Evolutionary conservation across 441 rosid species (phyloP), one percentile per base, ranked within the genome.

Genomic region (Gossypium gossypioides): DNA sequence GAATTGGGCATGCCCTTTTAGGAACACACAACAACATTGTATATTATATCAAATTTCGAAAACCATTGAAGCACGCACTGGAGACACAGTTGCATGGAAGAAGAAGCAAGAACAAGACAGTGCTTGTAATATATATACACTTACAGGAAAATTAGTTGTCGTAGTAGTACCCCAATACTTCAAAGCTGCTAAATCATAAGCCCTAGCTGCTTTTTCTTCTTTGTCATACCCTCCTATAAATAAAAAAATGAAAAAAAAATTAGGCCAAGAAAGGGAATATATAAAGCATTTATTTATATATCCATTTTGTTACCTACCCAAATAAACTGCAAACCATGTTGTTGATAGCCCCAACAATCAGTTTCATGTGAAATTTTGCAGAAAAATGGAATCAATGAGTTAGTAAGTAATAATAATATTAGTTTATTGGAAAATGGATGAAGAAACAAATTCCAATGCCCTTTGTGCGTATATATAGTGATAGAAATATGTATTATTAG

Each of bases 141-240:
- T 77, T 74, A 87, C 94, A 0, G 91, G 87, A 57, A 86, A 87
- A 79, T 89, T 89, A 44, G 94, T 89, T 3, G 91, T 86, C 44
- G 91, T 85, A 27, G 90, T 84, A 13, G 89, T 81, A 19, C 91
- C 91, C 94, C 91, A 87, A 69, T 89, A 89, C 71, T 89, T 89
- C 29, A 89, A 81, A 46, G 93, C 94, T 0, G 90, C 89, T 55
- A 89, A 81, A 81, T 89, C 94, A 67, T 89, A 89, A 72, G 94
- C 87, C 77, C 88, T 81, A 59, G 90, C 91, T 58, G 94, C 94
- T 70, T 89, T 89, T 64, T 87, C 94, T 83, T 89, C 94, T 77
- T 86, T 89, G 74, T 89, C 94, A 80, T 89, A 89, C 37, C 94
- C 94, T 62, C 91, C 90, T 89, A 56, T 50, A 42, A 21, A 34